Percentiles rank a stretch among this genome's conserved stretches.
phyloP scores from a whole-genome alignment of 2,329 filamentous ascomycete species.

The Stemphylium beticola region DNA sequence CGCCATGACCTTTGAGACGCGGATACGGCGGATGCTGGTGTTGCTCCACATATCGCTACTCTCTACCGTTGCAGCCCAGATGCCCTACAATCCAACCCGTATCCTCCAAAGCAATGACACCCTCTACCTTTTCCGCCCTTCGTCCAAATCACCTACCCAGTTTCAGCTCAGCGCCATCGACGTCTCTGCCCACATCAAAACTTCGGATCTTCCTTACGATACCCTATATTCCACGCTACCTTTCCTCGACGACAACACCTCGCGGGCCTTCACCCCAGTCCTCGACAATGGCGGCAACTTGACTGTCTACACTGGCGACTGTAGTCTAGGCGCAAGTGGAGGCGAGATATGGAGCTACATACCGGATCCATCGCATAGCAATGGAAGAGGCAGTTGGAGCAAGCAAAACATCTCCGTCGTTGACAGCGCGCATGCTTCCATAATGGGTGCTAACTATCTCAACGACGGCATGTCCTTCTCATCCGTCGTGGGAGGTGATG shows the following conservation, averaged over 20 bases:
- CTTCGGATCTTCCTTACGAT: constrained; percentile 52
- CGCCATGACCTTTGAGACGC: constrained; percentile 8
- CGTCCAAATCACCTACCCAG: constrained; percentile 52
- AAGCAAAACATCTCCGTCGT: constrained; percentile 49
- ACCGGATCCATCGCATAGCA: constrained; percentile 51
- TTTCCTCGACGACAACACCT: constrained; percentile 62
- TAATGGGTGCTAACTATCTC: constrained; percentile 62
- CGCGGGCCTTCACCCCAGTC: constrained; percentile 69
- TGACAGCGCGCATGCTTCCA: constrained; percentile 42
- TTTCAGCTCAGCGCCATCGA: constrained; percentile 69
- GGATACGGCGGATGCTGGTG: background rate
- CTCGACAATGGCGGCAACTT: constrained; percentile 73
- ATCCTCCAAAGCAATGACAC: constrained; percentile 66
- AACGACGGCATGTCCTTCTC: constrained; percentile 72
- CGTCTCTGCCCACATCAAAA: constrained; percentile 63
- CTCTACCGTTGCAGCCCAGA: constrained; percentile 44
- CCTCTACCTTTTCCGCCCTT: constrained; percentile 74
- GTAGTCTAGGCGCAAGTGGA: constrained; percentile 59
- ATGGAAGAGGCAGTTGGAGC: constrained; percentile 63
- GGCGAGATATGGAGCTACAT: constrained; percentile 72
- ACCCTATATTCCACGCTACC: constrained; percentile 65
- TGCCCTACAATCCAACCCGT: constrained; percentile 80
- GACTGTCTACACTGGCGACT: constrained; percentile 76
- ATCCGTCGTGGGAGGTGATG: constrained; percentile 60
- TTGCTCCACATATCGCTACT: background rate